phyloP scores from a whole-genome alignment of 306 rosid species.

The Medicago ruthenica region DNA sequence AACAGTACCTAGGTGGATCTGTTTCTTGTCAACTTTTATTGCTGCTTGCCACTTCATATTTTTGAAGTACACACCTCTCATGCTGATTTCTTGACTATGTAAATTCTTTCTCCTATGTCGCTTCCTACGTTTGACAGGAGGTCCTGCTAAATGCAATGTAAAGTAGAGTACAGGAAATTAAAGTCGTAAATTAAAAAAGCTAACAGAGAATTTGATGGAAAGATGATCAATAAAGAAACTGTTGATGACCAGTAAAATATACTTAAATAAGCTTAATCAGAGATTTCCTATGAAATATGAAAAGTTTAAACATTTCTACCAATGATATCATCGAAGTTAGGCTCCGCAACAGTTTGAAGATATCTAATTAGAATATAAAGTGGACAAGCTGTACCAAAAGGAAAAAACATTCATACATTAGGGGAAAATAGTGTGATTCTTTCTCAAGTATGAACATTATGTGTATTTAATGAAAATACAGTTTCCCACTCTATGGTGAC shows the following conservation, averaged over 20 bases:
- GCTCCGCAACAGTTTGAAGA: too few species aligned
- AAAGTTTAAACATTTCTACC: constrained; percentile 8
- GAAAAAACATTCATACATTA: too few species aligned
- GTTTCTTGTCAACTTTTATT: constrained; percentile 95
- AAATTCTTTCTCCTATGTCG: constrained; percentile 78
- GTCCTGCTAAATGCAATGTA: constrained; percentile 53
- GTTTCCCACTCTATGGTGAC: neutral
- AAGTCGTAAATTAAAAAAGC: neutral
- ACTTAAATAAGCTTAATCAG: neutral
- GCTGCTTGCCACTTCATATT: constrained; percentile 99
- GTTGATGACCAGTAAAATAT: neutral
- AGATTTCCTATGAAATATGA: neutral
- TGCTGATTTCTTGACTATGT: constrained; percentile 79
- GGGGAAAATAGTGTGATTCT: too few species aligned
- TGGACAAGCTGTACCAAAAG: too few species aligned
- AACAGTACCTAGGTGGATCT: constrained; percentile 92
- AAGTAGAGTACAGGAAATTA: constrained; percentile 12
- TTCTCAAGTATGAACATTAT: too few species aligned
- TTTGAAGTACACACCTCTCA: constrained; percentile 95
- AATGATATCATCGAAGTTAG: too few species aligned
- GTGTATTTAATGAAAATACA: too few species aligned
- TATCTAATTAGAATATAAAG: too few species aligned
- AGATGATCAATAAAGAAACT: constrained; percentile 13
- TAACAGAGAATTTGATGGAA: neutral
- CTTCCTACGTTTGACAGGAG: constrained; percentile 88